Base-by-base conservation (phyloP, 805 yeast genomes). In the Metschnikowia cerradonensis region DNA sequence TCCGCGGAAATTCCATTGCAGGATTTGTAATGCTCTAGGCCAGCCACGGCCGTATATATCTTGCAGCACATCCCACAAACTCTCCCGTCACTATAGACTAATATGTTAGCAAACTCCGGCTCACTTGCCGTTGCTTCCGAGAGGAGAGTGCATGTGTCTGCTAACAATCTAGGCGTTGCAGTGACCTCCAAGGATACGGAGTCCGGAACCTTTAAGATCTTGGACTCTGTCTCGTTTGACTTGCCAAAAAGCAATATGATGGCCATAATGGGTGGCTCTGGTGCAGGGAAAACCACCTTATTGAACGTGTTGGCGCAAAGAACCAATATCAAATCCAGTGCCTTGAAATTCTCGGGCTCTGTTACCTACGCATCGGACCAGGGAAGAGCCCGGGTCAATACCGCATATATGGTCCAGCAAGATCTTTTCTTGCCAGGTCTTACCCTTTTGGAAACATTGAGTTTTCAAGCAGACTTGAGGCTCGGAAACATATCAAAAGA, bases 211-310 rank as follows among this genome's bases (percentile, higher is more conserved):
- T 14, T 44, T n/a, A 38, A 49, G 13, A 70, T 73, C 26, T 55
- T 73, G 26, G 63, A 72, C 49, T 61, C 80, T 26, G 71, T 88
- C 43, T 80, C 87, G 2, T 75, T 87, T 52, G 82, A 81, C 46
- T 71, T 87, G 10, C 78, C 80, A 0, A 64, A 79, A 13, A 87
- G 88, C 15, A 72, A 84, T 8, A 66, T 90, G 36, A 75, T 89
- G 66, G 95, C 95, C 5, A 86, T 89, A 8, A 78, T 90, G 71
- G 96, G 96, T 2, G 92, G 96, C 0, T 85, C 91, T 0, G 96
- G 96, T 0, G 82, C 90, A 3, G 96, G 96, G 3, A 89, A 90
- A 61, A 89, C 96, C 0, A 87, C 96, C 0, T 64, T 89, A 41
- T 69, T 89, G 20, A 89, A 89, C 61, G 80, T 81, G 0, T 63